A percentile compares a stretch with the other conserved stretches of the same genome.
These are phyloP conservation scores for Arabidopsis arenosa DNA, from an alignment of 345 rosid genomes.

Conservation along the genomic window DNA sequence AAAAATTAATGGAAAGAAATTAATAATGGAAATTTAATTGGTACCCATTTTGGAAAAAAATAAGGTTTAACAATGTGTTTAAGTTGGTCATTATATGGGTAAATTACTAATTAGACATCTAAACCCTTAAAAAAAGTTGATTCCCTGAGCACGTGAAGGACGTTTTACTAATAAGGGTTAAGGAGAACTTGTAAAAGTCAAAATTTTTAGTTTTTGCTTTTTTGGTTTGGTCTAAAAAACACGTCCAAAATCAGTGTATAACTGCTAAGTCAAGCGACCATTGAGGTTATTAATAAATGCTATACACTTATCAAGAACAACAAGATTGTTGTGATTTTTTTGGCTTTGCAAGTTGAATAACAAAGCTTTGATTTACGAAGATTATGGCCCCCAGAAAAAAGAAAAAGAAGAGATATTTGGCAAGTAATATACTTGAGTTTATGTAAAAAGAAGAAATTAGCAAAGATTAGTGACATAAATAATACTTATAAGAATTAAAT, in stretches of 20 bases:
- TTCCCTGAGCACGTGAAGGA: constrained; percentile 43
- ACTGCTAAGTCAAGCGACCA: constrained; percentile 34
- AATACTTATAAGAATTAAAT: too few relatives aligned
- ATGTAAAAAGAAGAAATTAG: too few relatives aligned
- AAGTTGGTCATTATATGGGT: constrained; percentile 13
- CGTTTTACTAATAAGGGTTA: constrained; percentile 27
- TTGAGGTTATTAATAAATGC: constrained; percentile 41
- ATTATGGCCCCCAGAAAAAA: background rate
- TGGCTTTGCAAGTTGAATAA: constrained; percentile 34
- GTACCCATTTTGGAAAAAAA: background rate
- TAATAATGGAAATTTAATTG: background rate
- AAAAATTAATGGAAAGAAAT: background rate
- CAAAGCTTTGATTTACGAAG: background rate
- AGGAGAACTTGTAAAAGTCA: constrained; percentile 35
- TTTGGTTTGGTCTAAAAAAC: constrained; percentile 18
- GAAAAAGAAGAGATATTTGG: too few relatives aligned
- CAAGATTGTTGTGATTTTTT: constrained; percentile 28
- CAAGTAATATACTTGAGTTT: too few relatives aligned
- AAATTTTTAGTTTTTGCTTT: background rate
- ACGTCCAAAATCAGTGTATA: constrained; percentile 39
- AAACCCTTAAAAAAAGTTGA: constrained; percentile 22
- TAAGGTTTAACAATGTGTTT: constrained; percentile 12
- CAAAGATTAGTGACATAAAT: too few relatives aligned
- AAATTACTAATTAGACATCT: constrained; percentile 20
- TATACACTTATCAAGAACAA: constrained; percentile 16